Evolutionary conservation across 2,329 filamentous ascomycete species (phyloP).

Genomic region (Cladosporium phlei): DNA sequence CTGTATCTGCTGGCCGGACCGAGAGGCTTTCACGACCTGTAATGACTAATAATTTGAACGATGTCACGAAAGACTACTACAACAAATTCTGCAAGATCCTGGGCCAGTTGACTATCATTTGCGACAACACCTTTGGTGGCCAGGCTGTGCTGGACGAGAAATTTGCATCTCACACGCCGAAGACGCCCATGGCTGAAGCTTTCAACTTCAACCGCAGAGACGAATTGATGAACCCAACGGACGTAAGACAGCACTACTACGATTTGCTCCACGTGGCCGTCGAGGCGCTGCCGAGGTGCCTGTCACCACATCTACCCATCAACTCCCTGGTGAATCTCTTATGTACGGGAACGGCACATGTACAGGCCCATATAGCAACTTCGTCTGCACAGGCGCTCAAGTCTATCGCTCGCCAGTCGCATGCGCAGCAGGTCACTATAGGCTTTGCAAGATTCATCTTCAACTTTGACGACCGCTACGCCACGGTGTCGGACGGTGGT

Average conservation of each 20-base stretch:
- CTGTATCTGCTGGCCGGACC: slow-evolving; percentile 45
- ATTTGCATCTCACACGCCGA: slow-evolving; percentile 78
- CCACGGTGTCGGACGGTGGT: slow-evolving; percentile 95
- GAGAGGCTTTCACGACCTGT: slow-evolving; percentile 64
- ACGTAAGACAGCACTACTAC: slow-evolving; percentile 92
- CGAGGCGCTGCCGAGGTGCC: slow-evolving; percentile 87
- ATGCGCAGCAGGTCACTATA: slow-evolving; percentile 92
- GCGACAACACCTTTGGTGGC: slow-evolving; percentile 93
- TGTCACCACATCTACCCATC: slow-evolving; percentile 86
- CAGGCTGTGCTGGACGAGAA: slow-evolving; percentile 95
- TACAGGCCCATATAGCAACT: slow-evolving; percentile 83
- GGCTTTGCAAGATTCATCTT: slow-evolving; percentile 97
- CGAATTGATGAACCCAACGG: slow-evolving; percentile 65
- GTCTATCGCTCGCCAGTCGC: slow-evolving; percentile 86
- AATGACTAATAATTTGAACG: slow-evolving; percentile 59
- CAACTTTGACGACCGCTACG: slow-evolving; percentile 95
- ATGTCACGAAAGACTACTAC: slow-evolving; percentile 79
- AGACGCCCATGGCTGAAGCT: slow-evolving; percentile 89
- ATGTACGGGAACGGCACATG: slow-evolving; percentile 93
- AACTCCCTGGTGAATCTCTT: slow-evolving; percentile 90
- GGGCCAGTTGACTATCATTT: slow-evolving; percentile 92
- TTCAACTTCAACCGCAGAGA: slow-evolving; percentile 87
- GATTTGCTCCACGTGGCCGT: slow-evolving; percentile 93
- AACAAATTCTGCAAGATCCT: slow-evolving; percentile 89
- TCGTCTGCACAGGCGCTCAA: slow-evolving; percentile 92